Conservation (phyloP, 768 basidiomycete species). For the Boletus rubroflammeus region DNA sequence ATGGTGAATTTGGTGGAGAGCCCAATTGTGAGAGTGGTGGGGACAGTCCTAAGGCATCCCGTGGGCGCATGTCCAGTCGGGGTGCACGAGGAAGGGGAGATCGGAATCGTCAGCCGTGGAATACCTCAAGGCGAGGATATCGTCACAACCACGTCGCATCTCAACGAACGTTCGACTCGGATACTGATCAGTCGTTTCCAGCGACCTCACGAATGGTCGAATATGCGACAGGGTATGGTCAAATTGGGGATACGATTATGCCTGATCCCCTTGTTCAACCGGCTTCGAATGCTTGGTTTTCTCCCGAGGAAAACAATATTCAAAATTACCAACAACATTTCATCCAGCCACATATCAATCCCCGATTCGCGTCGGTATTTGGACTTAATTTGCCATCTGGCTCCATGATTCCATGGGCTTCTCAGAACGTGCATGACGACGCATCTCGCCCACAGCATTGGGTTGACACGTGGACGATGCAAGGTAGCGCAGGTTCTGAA, state of each 20-base stretch:
- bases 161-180: constrained; percentile 32
- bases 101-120: constrained; percentile 14
- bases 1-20: constrained; percentile 13
- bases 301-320: constrained; percentile 6
- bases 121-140: constrained; percentile 18
- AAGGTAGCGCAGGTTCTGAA: constrained; percentile 22
- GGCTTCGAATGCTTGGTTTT: constrained; percentile 17
- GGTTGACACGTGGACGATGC: constrained; percentile 40
- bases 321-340: constrained; percentile 26
- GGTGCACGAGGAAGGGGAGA: constrained; percentile 26
- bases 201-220: constrained; percentile 49
- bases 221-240: constrained; percentile 41
- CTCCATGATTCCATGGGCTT: constrained; percentile 22
- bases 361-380: constrained; percentile 68
- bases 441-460: constrained; percentile 20
- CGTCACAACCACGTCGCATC: constrained; percentile 12
- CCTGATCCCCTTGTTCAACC: constrained; percentile 12
- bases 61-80: constrained; percentile 26
- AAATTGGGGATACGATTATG: constrained; percentile 28
- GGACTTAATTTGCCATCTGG: constrained; percentile 41
- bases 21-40: constrained; percentile 24
- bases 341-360: constrained; percentile 84
- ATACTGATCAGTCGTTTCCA: constrained; percentile 31
- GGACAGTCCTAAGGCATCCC: neutral
- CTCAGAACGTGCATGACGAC: constrained; percentile 16